Percentiles rank a stretch among this genome's conserved stretches.
Conservation (phyloP, 78 protist species). For the Planoprotostelium fungivorum region DNA sequence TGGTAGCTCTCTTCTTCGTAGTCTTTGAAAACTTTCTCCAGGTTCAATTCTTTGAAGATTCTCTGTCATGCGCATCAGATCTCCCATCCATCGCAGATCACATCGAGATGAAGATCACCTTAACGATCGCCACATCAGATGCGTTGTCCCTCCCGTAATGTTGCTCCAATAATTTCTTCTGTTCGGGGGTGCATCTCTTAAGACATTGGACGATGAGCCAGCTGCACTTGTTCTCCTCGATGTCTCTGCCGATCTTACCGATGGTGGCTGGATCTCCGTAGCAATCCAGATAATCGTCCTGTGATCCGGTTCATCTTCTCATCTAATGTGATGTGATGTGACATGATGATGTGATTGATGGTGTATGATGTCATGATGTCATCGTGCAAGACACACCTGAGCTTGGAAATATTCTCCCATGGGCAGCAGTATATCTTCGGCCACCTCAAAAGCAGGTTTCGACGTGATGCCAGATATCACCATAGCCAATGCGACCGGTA, state of each 20-base stretch:
- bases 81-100: background rate
- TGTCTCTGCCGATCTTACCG: slow-evolving; percentile 98
- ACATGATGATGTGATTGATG: slow-evolving; percentile 6
- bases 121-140: slow-evolving; percentile 23
- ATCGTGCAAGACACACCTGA: too few species aligned
- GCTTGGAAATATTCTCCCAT: slow-evolving; percentile 94
- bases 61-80: background rate
- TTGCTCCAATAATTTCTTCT: slow-evolving; percentile 54
- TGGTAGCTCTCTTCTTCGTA: slow-evolving; percentile 31
- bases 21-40: slow-evolving; percentile 15
- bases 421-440: slow-evolving; percentile 70
- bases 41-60: slow-evolving; percentile 25
- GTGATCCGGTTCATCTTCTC: background rate
- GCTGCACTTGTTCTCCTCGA: slow-evolving; percentile 93
- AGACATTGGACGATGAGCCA: slow-evolving; percentile 89
- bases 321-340: too few species aligned
- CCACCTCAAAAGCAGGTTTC: slow-evolving; percentile 33
- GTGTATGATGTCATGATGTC: too few species aligned
- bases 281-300: slow-evolving; percentile 97
- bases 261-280: slow-evolving; percentile 89
- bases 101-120: background rate
- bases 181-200: slow-evolving; percentile 57
- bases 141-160: slow-evolving; percentile 62
- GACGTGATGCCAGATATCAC: slow-evolving; percentile 62
- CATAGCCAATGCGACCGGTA: slow-evolving; percentile 92